These are phyloP conservation scores for Stenocarpella maydis DNA, from an alignment of 2,329 filamentous ascomycete genomes.

Conservation along the genomic window DNA sequence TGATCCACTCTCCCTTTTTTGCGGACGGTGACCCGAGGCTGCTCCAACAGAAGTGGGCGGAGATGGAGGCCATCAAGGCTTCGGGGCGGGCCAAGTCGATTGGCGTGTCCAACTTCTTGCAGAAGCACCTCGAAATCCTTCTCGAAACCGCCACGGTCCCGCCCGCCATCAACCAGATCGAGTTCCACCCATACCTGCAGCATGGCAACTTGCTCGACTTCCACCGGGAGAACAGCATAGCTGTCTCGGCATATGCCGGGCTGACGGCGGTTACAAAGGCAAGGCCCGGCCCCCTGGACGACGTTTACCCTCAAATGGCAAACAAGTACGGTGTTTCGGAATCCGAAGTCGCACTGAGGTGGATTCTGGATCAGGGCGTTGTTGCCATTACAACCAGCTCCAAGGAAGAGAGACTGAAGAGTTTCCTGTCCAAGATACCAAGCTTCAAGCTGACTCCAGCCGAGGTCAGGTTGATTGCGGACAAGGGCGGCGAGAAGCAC, in stretches of 20 bases:
- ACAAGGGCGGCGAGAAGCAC: conserved; percentile 67
- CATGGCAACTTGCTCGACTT: conserved; percentile 57
- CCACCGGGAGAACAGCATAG: conserved; percentile 50
- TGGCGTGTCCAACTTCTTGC: conserved; percentile 79
- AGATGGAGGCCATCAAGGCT: conserved; percentile 71
- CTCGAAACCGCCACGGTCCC: conserved; percentile 66
- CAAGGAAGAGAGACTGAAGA: conserved; percentile 64
- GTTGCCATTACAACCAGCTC: conserved; percentile 67
- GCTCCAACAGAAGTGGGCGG: conserved; percentile 67
- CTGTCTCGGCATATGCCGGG: conserved; percentile 45
- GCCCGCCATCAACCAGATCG: conserved; percentile 82
- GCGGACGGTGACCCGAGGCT: conserved; percentile 53
- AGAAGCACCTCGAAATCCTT: conserved; percentile 62
- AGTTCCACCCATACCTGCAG: conserved; percentile 80
- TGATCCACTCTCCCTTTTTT: conserved; percentile 67
- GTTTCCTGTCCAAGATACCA: conserved; percentile 59
- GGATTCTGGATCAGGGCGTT: conserved; percentile 66
- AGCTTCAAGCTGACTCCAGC: conserved; percentile 66
- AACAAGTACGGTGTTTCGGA: conserved; percentile 63
- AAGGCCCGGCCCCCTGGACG: conserved; percentile 61
- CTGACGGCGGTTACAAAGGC: conserved; percentile 51
- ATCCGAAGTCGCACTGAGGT: conserved; percentile 62
- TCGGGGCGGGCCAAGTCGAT: conserved; percentile 74
- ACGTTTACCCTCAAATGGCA: conserved; percentile 53
- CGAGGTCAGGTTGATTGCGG: conserved; percentile 65